Conservation (phyloP, 495 filamentous ascomycete genomes). For the Cercophora samala region DNA sequence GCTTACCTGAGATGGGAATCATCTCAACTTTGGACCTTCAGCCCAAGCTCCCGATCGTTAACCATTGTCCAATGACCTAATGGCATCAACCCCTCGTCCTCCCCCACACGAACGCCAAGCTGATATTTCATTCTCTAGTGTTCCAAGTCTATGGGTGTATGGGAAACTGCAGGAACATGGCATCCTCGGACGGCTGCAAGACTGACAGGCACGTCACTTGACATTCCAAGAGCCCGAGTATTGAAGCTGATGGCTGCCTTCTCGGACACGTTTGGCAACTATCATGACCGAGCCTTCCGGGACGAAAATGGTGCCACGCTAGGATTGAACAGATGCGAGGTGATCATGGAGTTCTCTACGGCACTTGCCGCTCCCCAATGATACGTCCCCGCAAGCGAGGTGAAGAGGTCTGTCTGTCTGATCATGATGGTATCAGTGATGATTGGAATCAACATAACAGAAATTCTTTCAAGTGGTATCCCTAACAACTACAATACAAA, state of each 20-base stretch:
- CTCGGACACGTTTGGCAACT: background rate
- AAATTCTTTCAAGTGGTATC: slow-evolving; percentile 10
- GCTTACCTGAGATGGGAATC: background rate
- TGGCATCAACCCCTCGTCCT: background rate
- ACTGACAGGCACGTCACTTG: background rate
- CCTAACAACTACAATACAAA: slow-evolving; percentile 5
- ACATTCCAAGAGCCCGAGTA: background rate
- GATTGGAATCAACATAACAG: background rate
- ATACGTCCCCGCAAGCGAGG: background rate
- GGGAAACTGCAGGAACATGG: background rate
- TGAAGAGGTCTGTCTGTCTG: background rate
- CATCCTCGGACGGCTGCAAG: background rate
- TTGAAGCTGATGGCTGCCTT: background rate
- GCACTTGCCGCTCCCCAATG: background rate
- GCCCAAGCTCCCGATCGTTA: background rate
- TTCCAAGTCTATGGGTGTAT: background rate
- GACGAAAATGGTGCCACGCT: background rate
- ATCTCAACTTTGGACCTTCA: background rate
- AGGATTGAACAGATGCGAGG: background rate
- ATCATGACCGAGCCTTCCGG: background rate
- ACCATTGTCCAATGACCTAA: background rate
- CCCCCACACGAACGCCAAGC: background rate
- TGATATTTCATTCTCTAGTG: background rate
- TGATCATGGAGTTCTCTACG: background rate
- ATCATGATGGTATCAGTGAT: background rate